These are phyloP conservation scores for Aspergillus fructus DNA, from an alignment of 2,329 filamentous ascomycete genomes.

Conservation along the genomic window DNA sequence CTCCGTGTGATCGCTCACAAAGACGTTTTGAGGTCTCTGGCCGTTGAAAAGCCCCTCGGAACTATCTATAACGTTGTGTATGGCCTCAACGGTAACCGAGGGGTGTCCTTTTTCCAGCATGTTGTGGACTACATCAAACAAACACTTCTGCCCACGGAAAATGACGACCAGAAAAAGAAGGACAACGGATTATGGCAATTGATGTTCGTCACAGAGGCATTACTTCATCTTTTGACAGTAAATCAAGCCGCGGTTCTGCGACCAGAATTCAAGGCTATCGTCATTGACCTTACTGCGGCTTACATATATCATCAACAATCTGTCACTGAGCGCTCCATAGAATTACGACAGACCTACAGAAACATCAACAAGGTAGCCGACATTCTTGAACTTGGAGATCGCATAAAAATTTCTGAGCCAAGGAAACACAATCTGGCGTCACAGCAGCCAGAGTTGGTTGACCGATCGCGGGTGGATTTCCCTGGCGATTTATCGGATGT, in stretches of 20 bases:
- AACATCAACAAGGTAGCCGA: too few species aligned
- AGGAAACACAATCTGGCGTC: neutral
- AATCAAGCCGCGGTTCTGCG: constrained; percentile 9
- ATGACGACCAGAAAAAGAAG: neutral
- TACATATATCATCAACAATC: too few species aligned
- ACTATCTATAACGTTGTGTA: constrained; percentile 17
- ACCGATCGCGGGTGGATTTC: neutral
- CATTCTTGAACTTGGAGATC: too few species aligned
- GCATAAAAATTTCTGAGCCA: neutral
- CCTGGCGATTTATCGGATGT: constrained; percentile 7
- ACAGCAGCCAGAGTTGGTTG: neutral
- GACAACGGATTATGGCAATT: neutral
- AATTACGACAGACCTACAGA: too few species aligned
- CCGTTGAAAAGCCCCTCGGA: constrained; percentile 11
- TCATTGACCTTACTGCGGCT: neutral
- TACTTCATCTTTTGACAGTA: constrained; percentile 1
- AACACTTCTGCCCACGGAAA: too few species aligned
- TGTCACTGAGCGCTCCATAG: too few species aligned
- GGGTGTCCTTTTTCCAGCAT: constrained; percentile 1
- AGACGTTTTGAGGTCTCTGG: constrained; percentile 2
- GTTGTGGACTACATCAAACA: neutral
- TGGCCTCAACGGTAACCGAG: constrained; percentile 7
- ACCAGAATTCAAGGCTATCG: constrained; percentile 2
- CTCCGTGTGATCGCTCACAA: constrained; percentile 6
- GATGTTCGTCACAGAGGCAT: constrained; percentile 2